Percentiles rank a stretch among this genome's conserved stretches.
Conservation (phyloP, 202 grass and related monocot genomes). For the Elaeis oleifera region DNA sequence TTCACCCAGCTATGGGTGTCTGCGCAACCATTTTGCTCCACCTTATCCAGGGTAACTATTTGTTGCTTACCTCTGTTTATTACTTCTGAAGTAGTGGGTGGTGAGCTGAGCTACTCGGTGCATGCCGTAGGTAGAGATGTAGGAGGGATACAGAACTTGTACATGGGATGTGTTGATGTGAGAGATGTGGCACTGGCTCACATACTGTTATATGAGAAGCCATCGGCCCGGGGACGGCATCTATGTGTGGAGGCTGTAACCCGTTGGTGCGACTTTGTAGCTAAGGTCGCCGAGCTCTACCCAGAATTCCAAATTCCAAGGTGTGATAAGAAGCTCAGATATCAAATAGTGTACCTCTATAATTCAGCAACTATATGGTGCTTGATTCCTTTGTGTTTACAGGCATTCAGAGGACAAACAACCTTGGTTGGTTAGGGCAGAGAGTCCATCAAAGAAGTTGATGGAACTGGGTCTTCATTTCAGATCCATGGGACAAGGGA, state of each 20-base stretch:
- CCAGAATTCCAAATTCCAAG: conserved; percentile 39
- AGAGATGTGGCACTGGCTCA: conserved; percentile 39
- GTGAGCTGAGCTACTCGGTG: background rate
- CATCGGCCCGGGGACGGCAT: conserved; percentile 39
- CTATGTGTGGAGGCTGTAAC: conserved; percentile 32
- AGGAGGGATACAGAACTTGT: conserved; percentile 22
- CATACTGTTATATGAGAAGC: conserved; percentile 32
- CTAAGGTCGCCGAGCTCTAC: conserved; percentile 35
- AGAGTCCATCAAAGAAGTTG: conserved; percentile 41
- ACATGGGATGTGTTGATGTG: conserved; percentile 38
- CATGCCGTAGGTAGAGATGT: conserved; percentile 17
- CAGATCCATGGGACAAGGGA: conserved; percentile 34
- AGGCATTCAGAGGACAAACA: conserved; percentile 51
- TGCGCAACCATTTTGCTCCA: conserved; percentile 24
- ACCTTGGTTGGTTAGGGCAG: conserved; percentile 32
- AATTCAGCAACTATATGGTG: background rate
- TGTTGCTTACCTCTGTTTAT: too few relatives aligned
- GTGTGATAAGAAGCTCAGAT: background rate
- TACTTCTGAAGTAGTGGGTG: too few relatives aligned
- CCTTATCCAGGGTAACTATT: conserved; percentile 32
- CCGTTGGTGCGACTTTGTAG: conserved; percentile 24
- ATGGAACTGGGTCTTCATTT: conserved; percentile 43
- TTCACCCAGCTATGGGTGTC: conserved; percentile 11
- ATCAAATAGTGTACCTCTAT: background rate
- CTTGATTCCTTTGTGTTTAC: background rate